A percentile compares a stretch with the other conserved stretches of the same genome.
Conservation (phyloP, 805 yeast genomes). For the Maudiozyma barnettii region DNA sequence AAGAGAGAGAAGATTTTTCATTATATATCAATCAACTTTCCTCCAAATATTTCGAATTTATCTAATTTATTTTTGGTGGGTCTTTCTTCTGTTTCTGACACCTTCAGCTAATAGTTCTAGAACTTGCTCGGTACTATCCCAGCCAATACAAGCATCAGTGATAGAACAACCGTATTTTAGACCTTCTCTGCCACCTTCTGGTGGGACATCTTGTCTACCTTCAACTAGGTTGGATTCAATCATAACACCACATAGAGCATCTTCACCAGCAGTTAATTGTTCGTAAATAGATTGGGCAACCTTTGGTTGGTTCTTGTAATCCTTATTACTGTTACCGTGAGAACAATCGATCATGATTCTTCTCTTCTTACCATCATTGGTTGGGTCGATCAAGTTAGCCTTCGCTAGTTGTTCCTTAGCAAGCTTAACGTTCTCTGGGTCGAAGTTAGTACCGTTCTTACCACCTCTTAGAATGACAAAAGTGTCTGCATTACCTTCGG, state of each 20-base stretch:
- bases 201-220: conserved; percentile 88
- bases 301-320: conserved; percentile 86
- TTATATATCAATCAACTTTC: too few relatives aligned
- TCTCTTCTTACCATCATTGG: conserved; percentile 39
- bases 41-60: too few relatives aligned
- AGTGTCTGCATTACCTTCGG: conserved; percentile 85
- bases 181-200: conserved; percentile 61
- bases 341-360: conserved; percentile 90
- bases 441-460: conserved; percentile 84
- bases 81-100: conserved; percentile 63
- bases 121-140: conserved; percentile 75
- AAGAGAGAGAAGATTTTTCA: background rate
- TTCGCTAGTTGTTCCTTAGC: conserved; percentile 53
- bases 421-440: conserved; percentile 57
- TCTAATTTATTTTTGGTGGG: conserved; percentile 13
- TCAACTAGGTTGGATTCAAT: conserved; percentile 86
- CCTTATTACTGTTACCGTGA: conserved; percentile 89
- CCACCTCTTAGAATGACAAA: conserved; percentile 95
- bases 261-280: conserved; percentile 70
- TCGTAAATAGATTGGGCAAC: conserved; percentile 72
- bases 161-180: conserved; percentile 89
- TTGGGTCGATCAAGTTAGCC: conserved; percentile 38
- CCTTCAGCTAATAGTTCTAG: conserved; percentile 67
- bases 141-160: conserved; percentile 94
- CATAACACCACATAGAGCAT: conserved; percentile 84